Evolutionary conservation across 2,329 filamentous ascomycete species (phyloP), one percentile per base, ranked within the genome.

Genomic region (Neonectria hederae): DNA sequence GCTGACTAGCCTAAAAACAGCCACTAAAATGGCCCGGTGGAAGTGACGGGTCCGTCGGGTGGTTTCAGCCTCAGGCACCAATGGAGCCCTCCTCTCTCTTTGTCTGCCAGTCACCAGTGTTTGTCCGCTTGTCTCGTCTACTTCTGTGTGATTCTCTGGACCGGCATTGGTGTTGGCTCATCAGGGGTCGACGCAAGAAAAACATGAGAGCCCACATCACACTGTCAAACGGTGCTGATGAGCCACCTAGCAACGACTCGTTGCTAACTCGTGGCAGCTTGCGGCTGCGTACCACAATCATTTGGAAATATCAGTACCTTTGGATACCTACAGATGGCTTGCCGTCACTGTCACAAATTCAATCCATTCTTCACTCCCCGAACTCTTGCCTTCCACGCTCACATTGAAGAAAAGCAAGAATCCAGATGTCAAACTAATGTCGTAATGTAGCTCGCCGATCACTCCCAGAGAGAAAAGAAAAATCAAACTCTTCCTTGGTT

Each of bases 1-100:
- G 24, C 48, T 32, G 19, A 32, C 57, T 59, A 58, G 57, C 61
- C 57, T 32, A 58, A 42, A 61, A 56, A 30, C 54, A 26, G 43
- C 51, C 55, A 35, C 38, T 70, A 71, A 72, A 62, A 68, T 65
- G 69, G 71, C 43, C 61, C 68, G 26, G 71, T 70, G 67, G 63
- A 63, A 63, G 65, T 57, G 63, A 57, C 60, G 59, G 60, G 59
- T 58, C 51, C 24, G 54, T 63, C 45, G 59, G 19, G 51, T 67
- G 59, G 67, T 74, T 71, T 69, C 63, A 63, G 66, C 72, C 72
- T 74, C 68, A 74, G 72, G 72, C 72, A 74, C 17, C 59, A 63
- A 63, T n/a, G 5, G n/a, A 42, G 40, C 30, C 7, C n/a, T 42
- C 21, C 28, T 28, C 28, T 13, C 24, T n/a, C 8, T 49, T 30